Evolutionary conservation across 768 basidiomycete species (phyloP).

Genomic region (Suillus subaureus): DNA sequence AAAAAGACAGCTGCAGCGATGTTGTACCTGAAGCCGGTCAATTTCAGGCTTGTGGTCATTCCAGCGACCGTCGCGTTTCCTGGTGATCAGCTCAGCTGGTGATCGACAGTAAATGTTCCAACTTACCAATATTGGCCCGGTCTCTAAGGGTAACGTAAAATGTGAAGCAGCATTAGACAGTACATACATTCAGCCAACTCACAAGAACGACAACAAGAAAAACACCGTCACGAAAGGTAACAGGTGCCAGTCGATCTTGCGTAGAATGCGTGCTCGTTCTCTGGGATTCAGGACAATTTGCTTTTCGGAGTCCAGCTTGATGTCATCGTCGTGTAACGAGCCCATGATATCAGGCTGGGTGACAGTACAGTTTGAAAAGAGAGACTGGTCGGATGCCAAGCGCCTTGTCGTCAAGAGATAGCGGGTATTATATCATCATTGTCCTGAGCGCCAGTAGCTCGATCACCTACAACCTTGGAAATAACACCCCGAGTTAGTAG

Average conservation of each 20-base stretch:
- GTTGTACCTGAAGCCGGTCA: constrained; percentile 38
- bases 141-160: constrained; percentile 30
- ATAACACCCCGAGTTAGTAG: not conserved
- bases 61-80: constrained; percentile 49
- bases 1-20: constrained; percentile 43
- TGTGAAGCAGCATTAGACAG: not conserved
- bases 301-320: not conserved
- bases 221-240: constrained; percentile 46
- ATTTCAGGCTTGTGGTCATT: constrained; percentile 39
- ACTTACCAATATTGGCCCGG: constrained; percentile 46
- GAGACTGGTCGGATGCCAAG: not conserved
- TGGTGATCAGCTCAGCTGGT: constrained; percentile 10
- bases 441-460: not conserved
- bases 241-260: constrained; percentile 47
- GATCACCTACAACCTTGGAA: not conserved
- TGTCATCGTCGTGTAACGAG: not conserved
- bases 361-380: not conserved
- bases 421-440: not conserved
- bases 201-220: constrained; percentile 50
- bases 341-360: not conserved
- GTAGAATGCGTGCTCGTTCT: constrained; percentile 33
- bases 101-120: not conserved
- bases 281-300: constrained; percentile 7
- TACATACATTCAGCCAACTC: constrained; percentile 21
- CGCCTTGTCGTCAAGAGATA: not conserved